These are phyloP conservation scores for Trametes coccinea DNA, from an alignment of 768 basidiomycete genomes.

Conservation along the genomic window DNA sequence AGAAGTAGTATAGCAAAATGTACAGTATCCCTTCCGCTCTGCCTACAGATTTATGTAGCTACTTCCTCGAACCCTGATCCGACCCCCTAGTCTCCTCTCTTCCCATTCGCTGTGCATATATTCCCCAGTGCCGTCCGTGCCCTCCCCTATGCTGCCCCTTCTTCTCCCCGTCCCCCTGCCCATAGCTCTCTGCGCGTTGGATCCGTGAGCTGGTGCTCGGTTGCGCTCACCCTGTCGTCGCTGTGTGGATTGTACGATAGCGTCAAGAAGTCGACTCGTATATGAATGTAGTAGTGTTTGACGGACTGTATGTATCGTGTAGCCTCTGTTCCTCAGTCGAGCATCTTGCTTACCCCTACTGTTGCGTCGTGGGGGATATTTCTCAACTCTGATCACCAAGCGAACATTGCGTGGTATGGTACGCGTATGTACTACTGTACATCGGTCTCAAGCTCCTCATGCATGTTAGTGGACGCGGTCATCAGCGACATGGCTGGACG, in stretches of 20 bases:
- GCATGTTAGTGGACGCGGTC: too few relatives aligned
- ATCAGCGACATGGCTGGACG: too few relatives aligned
- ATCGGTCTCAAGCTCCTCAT: too few relatives aligned
- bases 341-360: too few relatives aligned
- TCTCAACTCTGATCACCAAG: too few relatives aligned
- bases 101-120: not conserved
- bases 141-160: not conserved
- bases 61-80: not conserved
- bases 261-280: conserved; percentile 4
- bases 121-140: not conserved
- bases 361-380: too few relatives aligned
- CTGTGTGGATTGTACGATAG: conserved; percentile 8
- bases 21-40: conserved; percentile 3
- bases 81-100: not conserved
- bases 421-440: too few relatives aligned
- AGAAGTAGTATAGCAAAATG: conserved; percentile 10
- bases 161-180: not conserved
- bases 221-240: not conserved
- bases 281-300: conserved; percentile 15
- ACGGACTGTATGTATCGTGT: conserved; percentile 13
- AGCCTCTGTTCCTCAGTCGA: not conserved
- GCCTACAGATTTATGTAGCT: not conserved
- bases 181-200: conserved; percentile 14
- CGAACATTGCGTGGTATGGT: too few relatives aligned
- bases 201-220: conserved; percentile 18